Evolutionary conservation across 2,329 filamentous ascomycete genomes (phyloP).

Genomic region (Xylaria sp.): DNA sequence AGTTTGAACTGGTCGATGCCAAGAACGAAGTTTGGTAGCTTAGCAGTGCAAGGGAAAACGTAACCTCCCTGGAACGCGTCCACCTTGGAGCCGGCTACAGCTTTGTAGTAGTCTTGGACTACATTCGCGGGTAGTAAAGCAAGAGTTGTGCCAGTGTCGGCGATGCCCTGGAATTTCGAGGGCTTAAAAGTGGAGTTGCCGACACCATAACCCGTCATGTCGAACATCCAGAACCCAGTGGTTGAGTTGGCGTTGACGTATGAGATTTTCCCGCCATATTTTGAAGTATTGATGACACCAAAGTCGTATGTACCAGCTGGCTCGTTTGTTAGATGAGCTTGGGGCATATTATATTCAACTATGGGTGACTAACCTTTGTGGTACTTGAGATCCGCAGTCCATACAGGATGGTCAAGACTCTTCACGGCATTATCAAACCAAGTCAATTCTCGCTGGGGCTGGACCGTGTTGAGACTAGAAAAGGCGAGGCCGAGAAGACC

Average conservation of each 20-base stretch:
- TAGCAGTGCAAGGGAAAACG: conserved; percentile 56
- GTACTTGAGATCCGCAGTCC: conserved; percentile 44
- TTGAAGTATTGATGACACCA: conserved; percentile 41
- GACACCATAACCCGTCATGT: conserved; percentile 36
- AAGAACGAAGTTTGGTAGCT: conserved; percentile 56
- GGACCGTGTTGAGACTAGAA: conserved; percentile 42
- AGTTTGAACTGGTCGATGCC: conserved; percentile 54
- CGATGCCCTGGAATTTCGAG: conserved; percentile 48
- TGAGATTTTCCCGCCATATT: conserved; percentile 41
- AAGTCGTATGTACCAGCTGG: conserved; percentile 45
- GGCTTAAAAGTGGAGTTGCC: conserved; percentile 17
- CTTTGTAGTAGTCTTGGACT: conserved; percentile 56
- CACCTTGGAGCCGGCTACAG: conserved; percentile 51
- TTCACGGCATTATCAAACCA: conserved; percentile 43
- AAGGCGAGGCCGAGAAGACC: conserved; percentile 44
- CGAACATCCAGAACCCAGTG: conserved; percentile 44
- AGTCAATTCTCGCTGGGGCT: conserved; percentile 36
- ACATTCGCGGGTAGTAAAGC: conserved; percentile 49
- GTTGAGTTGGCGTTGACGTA: conserved; percentile 41
- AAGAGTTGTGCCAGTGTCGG: conserved; percentile 66
- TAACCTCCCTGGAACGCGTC: conserved; percentile 51
- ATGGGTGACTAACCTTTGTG: conserved; percentile 17
- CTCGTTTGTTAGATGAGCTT: conserved; percentile 1
- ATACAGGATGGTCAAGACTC: conserved; percentile 38
- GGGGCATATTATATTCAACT: neutral